Conservation (phyloP, 352 stramenopile species). For the Phytophthora sp. region DNA sequence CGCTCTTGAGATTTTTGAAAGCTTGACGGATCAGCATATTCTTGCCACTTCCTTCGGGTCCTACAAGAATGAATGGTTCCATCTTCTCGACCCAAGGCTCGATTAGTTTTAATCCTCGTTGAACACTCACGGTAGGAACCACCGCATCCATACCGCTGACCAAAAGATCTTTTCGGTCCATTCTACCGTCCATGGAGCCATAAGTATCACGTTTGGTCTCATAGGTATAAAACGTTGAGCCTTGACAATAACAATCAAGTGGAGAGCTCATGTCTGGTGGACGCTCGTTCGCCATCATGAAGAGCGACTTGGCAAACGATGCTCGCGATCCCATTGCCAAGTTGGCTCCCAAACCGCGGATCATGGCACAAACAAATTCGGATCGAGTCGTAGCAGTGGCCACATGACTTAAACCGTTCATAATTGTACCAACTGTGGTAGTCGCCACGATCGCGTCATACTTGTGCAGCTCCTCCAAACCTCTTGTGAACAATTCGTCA, state of each 20-base stretch:
- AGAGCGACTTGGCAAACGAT: constrained; percentile 91
- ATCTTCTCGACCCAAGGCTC: constrained; percentile 92
- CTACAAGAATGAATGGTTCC: constrained; percentile 96
- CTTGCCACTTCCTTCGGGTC: constrained; percentile 94
- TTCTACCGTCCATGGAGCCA: constrained; percentile 66
- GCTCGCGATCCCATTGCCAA: constrained; percentile 72
- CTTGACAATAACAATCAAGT: constrained; percentile 90
- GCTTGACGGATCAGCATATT: constrained; percentile 94
- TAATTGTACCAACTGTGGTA: constrained; percentile 93
- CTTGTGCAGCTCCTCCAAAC: constrained; percentile 87
- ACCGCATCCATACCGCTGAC: constrained; percentile 40
- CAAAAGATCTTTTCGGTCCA: constrained; percentile 60
- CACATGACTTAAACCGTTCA: constrained; percentile 93
- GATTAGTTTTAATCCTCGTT: constrained; percentile 89
- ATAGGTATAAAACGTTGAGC: constrained; percentile 68
- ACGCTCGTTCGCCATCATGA: constrained; percentile 92
- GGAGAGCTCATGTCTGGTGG: constrained; percentile 87
- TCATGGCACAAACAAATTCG: constrained; percentile 92
- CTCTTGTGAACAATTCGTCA: constrained; percentile 92
- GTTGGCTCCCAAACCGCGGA: constrained; percentile 94
- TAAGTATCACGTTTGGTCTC: constrained; percentile 86
- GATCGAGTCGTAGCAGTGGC: constrained; percentile 65
- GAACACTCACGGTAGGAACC: constrained; percentile 82
- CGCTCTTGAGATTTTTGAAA: constrained; percentile 80
- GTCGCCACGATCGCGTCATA: constrained; percentile 91